These are phyloP conservation scores for Chlorella vulgaris DNA, from an alignment of 139 green algal genomes.

Conservation along the genomic window DNA sequence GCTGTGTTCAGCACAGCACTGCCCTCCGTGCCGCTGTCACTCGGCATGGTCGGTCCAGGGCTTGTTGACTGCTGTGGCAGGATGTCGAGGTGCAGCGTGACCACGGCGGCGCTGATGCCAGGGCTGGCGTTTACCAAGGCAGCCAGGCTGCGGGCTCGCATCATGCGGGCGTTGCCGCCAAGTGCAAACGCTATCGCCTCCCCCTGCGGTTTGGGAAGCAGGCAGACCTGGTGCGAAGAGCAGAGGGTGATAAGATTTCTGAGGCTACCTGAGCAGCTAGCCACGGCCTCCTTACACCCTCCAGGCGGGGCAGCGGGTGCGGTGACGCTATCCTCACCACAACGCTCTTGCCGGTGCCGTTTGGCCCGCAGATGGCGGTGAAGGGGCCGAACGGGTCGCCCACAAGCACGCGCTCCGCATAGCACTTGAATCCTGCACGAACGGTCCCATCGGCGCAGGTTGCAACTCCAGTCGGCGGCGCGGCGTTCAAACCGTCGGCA, in stretches of 20 bases:
- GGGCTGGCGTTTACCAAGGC: conserved; percentile 51
- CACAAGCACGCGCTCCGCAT: neutral
- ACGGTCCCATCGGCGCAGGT: too few species aligned
- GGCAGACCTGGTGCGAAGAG: neutral
- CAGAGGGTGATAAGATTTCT: neutral
- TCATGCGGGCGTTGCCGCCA: conserved; percentile 64
- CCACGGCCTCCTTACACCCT: too few species aligned
- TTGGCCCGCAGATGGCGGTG: conserved; percentile 65
- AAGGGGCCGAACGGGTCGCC: conserved; percentile 48
- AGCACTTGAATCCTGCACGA: conserved; percentile 42
- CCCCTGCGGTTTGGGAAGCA: conserved; percentile 46
- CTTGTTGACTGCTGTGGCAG: neutral
- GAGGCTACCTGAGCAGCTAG: neutral
- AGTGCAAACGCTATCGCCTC: conserved; percentile 75
- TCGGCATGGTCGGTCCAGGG: too few species aligned
- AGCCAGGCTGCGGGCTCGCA: conserved; percentile 51
- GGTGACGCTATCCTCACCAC: conserved; percentile 43
- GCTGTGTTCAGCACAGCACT: neutral
- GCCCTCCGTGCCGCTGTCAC: too few species aligned
- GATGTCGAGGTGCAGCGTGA: neutral
- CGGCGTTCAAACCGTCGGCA: too few species aligned
- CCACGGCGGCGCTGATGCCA: neutral
- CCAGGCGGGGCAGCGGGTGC: too few species aligned
- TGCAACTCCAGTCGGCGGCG: too few species aligned
- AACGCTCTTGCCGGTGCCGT: conserved; percentile 72